Evolutionary conservation across 108 stramenopile species (phyloP), one percentile per base, ranked within the genome.

Genomic region (Phaeodactylum tricornutum): DNA sequence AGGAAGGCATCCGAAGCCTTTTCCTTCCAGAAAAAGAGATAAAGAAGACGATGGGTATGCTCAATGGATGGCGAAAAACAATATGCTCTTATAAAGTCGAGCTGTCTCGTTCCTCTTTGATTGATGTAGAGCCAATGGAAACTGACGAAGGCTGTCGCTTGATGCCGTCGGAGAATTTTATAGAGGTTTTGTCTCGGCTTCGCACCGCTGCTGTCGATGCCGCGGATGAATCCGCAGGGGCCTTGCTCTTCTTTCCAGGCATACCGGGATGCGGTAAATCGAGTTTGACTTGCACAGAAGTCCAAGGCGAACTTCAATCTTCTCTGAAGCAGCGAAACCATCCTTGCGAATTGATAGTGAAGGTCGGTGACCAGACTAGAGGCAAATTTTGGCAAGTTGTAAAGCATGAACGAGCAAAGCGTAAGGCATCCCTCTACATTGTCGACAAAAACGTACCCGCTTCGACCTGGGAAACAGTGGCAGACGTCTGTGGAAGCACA

Each of bases 211-310:
- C 14, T 5, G 12, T 24, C 4, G 45, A 27, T 4, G 35, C 36
- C 3, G 2, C 22, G 2, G 33, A 22, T 20, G 20, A 31, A 5
- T 21, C 25, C 3, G 21, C 61, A n/a, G 84, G 88, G 2, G 42
- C 86, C 0, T 53, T 86, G 1, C 72, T 90, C 8, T 86, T 74
- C 57, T 83, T 90, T 53, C 88, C 88, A 2, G 53, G 52, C 1
- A 81, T 90, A 36, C 88, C 88, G 21, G 88, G 88, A 12, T 81
- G 66, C 28, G 88, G 88, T n/a, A 90, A 90, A 64, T 85, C 83
- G 0, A 64, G 66, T 27, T 4, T 90, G 9, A 59, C 77, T 28
- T 31, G 23, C n/a, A 21, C 34, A 36, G 31, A 41, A 14, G 46
- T 55, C 23, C 47, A 21, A 2, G 12, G 17, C 4, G 47, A 53